Evolutionary conservation across 805 yeast genomes (phyloP).

Genomic region (Starmerella bombi): DNA sequence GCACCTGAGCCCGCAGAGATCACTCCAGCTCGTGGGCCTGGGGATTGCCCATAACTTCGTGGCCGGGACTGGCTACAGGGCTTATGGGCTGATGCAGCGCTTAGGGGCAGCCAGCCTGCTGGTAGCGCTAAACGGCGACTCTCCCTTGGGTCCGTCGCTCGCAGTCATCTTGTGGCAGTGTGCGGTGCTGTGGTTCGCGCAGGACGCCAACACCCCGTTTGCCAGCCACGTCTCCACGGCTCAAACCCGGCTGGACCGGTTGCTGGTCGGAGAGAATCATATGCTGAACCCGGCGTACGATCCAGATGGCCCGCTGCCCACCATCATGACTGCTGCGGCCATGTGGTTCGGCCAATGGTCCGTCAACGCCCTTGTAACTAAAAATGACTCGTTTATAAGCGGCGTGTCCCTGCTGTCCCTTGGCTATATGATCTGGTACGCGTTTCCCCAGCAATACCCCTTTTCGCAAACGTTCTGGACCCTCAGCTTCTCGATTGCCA

Average conservation of each 20-base stretch:
- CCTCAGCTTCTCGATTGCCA: constrained; percentile 25
- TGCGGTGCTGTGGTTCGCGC: constrained; percentile 22
- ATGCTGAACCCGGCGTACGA: constrained; percentile 23
- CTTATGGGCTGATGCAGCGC: constrained; percentile 25
- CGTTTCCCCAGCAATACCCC: constrained; percentile 26
- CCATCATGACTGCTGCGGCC: constrained; percentile 27
- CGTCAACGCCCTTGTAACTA: constrained; percentile 16
- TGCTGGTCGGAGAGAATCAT: constrained; percentile 29
- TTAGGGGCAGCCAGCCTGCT: constrained; percentile 23
- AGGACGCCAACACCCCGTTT: constrained; percentile 23
- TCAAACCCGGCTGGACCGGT: constrained; percentile 21
- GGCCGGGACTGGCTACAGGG: constrained; percentile 14
- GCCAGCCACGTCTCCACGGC: constrained; percentile 22
- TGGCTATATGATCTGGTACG: constrained; percentile 23
- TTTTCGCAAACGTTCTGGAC: constrained; percentile 31
- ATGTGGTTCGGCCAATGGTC: constrained; percentile 30
- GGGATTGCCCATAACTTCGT: constrained; percentile 24
- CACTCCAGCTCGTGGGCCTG: constrained; percentile 21
- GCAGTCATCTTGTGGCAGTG: constrained; percentile 24
- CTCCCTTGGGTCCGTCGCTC: constrained; percentile 15
- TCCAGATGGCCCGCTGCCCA: constrained; percentile 31
- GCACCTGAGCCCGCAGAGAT: constrained; percentile 12
- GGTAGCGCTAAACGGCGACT: constrained; percentile 3
- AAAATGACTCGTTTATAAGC: constrained; percentile 19
- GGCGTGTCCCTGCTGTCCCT: constrained; percentile 23